Conservation (phyloP, 2,329 filamentous ascomycete genomes). For the Zelopaecilomyces penicillatus region DNA sequence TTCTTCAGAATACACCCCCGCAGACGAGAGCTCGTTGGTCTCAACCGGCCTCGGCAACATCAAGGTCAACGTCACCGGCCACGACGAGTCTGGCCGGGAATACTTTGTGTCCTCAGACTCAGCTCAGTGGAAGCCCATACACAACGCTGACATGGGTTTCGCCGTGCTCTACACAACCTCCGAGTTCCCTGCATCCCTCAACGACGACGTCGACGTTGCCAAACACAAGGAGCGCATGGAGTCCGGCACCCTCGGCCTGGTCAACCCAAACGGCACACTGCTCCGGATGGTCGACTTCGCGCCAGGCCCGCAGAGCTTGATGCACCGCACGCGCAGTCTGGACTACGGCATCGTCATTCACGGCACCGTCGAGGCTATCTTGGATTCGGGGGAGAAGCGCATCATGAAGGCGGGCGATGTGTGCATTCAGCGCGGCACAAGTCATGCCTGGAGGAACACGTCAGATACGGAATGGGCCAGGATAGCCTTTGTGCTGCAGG, state of each 20-base stretch:
- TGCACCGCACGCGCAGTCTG: slow-evolving; percentile 46
- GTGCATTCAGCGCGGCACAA: slow-evolving; percentile 47
- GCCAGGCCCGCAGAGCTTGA: slow-evolving; percentile 27
- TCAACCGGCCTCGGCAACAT: not conserved
- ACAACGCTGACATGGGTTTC: slow-evolving; percentile 27
- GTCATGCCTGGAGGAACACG: slow-evolving; percentile 45
- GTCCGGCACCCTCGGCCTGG: slow-evolving; percentile 22
- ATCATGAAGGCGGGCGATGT: slow-evolving; percentile 42
- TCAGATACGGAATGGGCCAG: slow-evolving; percentile 39
- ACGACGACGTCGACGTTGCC: slow-evolving; percentile 30
- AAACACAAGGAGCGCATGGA: slow-evolving; percentile 22
- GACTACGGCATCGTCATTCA: slow-evolving; percentile 49
- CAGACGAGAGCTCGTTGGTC: too few relatives aligned
- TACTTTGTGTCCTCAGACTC: not conserved
- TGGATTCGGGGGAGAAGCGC: slow-evolving; percentile 41
- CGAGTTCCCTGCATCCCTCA: slow-evolving; percentile 29
- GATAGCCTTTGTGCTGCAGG: slow-evolving; percentile 35
- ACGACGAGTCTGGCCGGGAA: not conserved
- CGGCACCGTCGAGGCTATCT: slow-evolving; percentile 40
- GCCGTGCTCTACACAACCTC: slow-evolving; percentile 35
- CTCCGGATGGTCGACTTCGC: slow-evolving; percentile 41
- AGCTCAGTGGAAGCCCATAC: slow-evolving; percentile 16
- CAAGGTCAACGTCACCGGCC: slow-evolving; percentile 1
- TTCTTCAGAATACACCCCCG: too few relatives aligned
- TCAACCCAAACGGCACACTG: slow-evolving; percentile 30